Conservation (phyloP, 1,284 basidiomycete species). For the Microbotryum lychnidis-dioicae region DNA sequence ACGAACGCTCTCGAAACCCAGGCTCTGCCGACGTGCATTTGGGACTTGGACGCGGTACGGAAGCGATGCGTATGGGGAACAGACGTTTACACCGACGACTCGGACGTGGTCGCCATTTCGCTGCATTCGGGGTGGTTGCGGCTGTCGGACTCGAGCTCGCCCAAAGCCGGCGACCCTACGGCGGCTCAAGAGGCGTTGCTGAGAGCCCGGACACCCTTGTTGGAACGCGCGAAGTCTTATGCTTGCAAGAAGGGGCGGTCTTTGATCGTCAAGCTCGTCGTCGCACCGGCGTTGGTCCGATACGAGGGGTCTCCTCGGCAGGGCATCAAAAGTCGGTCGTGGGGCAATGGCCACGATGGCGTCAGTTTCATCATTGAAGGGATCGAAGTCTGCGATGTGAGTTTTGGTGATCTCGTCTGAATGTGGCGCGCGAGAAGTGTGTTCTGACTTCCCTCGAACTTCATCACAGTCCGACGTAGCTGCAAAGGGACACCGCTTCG, state of each 20-base stretch:
- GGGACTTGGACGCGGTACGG: slow-evolving; percentile 28
- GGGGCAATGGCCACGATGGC: slow-evolving; percentile 53
- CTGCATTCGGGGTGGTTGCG: slow-evolving; percentile 50
- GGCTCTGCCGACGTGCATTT: slow-evolving; percentile 17
- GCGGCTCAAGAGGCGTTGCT: slow-evolving; percentile 9
- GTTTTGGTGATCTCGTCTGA: too few species aligned
- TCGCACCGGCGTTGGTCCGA: slow-evolving; percentile 47
- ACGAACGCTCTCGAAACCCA: slow-evolving; percentile 5
- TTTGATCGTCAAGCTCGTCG: slow-evolving; percentile 45
- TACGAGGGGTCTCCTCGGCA: slow-evolving; percentile 48
- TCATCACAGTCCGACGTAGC: too few species aligned
- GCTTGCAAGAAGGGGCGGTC: slow-evolving; percentile 28
- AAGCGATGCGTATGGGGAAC: slow-evolving; percentile 49
- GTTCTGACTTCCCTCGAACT: too few species aligned
- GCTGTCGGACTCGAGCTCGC: slow-evolving; percentile 31
- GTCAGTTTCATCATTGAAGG: slow-evolving; percentile 44
- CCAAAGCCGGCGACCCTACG: slow-evolving; percentile 11
- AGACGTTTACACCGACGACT: slow-evolving; percentile 55
- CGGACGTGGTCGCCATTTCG: slow-evolving; percentile 48
- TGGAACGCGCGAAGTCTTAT: not conserved
- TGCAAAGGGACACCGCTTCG: too few species aligned
- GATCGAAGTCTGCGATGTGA: too few species aligned
- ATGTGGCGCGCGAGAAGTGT: too few species aligned
- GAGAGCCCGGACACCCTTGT: slow-evolving; percentile 1
- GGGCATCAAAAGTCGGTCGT: slow-evolving; percentile 46